Evolutionary conservation across 2,329 filamentous ascomycete species (phyloP).

Genomic region (Trichophyton equinum): DNA sequence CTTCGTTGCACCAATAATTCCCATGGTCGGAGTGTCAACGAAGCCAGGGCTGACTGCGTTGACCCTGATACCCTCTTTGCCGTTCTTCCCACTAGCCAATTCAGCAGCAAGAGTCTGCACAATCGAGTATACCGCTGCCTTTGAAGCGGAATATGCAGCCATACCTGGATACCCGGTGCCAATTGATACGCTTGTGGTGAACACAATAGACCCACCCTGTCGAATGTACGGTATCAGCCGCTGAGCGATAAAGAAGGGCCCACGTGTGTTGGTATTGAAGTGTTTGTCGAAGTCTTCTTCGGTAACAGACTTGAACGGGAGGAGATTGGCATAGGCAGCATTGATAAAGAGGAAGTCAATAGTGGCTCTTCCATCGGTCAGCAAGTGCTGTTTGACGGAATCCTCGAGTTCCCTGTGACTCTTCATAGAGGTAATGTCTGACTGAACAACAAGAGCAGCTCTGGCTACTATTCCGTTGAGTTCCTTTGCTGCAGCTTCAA

Average conservation of each 20-base stretch:
- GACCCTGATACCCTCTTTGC: slow-evolving; percentile 9
- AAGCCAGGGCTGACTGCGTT: slow-evolving; percentile 11
- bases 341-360: slow-evolving; percentile 13
- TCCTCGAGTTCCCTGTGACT: slow-evolving; percentile 5
- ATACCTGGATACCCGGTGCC: slow-evolving; percentile 8
- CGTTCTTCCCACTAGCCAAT: neutral
- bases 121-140: slow-evolving; percentile 11
- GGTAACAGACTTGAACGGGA: slow-evolving; percentile 1
- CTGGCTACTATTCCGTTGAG: neutral
- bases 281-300: slow-evolving; percentile 7
- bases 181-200: slow-evolving; percentile 11
- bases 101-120: slow-evolving; percentile 11
- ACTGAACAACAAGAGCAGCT: slow-evolving; percentile 8
- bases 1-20: slow-evolving; percentile 6
- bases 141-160: slow-evolving; percentile 12
- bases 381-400: slow-evolving; percentile 3
- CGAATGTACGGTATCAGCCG: slow-evolving; percentile 6
- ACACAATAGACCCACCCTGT: slow-evolving; percentile 10
- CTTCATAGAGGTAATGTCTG: slow-evolving; percentile 9
- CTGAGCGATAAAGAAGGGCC: slow-evolving; percentile 10
- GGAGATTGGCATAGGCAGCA: slow-evolving; percentile 6
- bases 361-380: neutral
- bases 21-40: slow-evolving; percentile 12
- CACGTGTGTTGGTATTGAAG: slow-evolving; percentile 12
- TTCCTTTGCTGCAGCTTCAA: slow-evolving; percentile 6